Evolutionary conservation across 2,329 filamentous ascomycete genomes (phyloP).

Genomic region (Orbilia quercus): DNA sequence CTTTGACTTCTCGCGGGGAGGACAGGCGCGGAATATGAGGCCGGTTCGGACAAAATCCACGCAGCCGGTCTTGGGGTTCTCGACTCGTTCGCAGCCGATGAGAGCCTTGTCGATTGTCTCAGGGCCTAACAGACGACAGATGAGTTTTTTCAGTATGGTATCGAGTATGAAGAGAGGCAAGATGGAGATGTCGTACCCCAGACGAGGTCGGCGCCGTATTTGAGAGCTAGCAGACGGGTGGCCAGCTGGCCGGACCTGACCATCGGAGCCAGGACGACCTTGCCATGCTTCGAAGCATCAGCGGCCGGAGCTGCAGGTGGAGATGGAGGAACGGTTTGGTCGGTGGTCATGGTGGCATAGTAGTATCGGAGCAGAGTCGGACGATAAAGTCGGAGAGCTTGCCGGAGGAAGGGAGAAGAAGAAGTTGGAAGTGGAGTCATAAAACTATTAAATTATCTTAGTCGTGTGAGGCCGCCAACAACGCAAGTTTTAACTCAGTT

Average conservation of each 20-base stretch:
- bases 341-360: slow-evolving; percentile 54
- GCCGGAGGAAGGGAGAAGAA: slow-evolving; percentile 29
- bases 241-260: slow-evolving; percentile 96
- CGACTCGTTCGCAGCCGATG: slow-evolving; percentile 82
- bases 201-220: slow-evolving; percentile 95
- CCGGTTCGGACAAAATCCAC: slow-evolving; percentile 78
- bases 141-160: background rate
- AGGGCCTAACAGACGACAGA: slow-evolving; percentile 71
- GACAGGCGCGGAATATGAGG: slow-evolving; percentile 85
- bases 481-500: too few species aligned
- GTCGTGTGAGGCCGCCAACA: background rate
- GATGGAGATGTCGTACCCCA: slow-evolving; percentile 74
- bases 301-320: slow-evolving; percentile 4
- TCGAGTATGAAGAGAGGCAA: background rate
- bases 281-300: slow-evolving; percentile 30
- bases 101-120: slow-evolving; percentile 93
- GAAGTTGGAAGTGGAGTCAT: background rate
- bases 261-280: slow-evolving; percentile 88
- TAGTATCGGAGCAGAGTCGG: background rate
- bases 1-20: slow-evolving; percentile 76
- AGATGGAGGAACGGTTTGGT: slow-evolving; percentile 21
- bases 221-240: slow-evolving; percentile 84
- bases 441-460: too few species aligned
- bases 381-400: slow-evolving; percentile 29
- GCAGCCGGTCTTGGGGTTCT: slow-evolving; percentile 80